Evolutionary conservation across 2,329 filamentous ascomycete genomes (phyloP), one percentile per base, ranked within the genome.

Genomic region (Fusarium multiceps): DNA sequence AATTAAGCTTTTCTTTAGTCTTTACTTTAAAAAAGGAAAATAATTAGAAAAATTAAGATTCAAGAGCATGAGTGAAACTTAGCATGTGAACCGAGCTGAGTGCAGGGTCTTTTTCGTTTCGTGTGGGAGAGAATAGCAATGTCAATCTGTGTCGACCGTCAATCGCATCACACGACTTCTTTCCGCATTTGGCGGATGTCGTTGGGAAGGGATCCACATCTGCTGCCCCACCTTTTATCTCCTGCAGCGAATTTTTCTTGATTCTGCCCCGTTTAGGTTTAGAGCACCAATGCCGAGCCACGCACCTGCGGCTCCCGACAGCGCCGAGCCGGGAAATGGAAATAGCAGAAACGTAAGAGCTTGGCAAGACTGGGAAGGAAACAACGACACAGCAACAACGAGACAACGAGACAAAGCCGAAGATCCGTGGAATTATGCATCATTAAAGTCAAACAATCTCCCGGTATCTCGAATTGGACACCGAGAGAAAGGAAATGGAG

Each of bases 121-220:
- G 45, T 34, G 32, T 25, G 54, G 43, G 18, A 49, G 20, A 43
- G 45, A 37, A 57, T 23, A 34, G 14, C 7, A 14, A 23, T 23
- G 21, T 42, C 13, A 41, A 40, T 41, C 23, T 27, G 45, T 56
- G 41, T 46, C 30, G 40, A 42, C 48, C 41, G 27, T 41, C 47
- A 51, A 28, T 49, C n/a, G 28, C 58, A 63, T 72, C 69, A 72
- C 69, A 65, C 69, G 69, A 72, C 66, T 60, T 60, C 55, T 72
- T 72, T 72, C 69, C 69, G 45, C 53, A 60, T 72, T 72, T 48
- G 62, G 41, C 45, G 45, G 28, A 67, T 60, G 66, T 72, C 43
- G 68, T 71, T 41, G 30, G 47, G 28, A 23, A 45, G n/a, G 23
- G 16, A 21, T 27, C 67, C 67, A 48, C 47, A n/a, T 7, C 13